Base-by-base conservation (phyloP, 1,284 basidiomycete genomes). In the Ceratobasidium sp. region DNA sequence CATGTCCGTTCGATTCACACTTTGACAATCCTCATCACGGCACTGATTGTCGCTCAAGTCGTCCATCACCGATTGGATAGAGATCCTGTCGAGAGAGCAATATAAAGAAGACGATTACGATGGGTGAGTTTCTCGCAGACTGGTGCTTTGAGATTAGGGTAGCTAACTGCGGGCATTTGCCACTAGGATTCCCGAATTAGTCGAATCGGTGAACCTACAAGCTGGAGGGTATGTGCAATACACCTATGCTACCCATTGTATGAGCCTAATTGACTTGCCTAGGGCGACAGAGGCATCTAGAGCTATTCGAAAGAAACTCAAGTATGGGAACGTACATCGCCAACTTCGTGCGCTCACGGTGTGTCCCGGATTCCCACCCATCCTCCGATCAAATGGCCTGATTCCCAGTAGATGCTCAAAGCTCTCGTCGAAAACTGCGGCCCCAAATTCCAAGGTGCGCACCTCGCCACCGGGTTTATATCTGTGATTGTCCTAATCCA, bases 341-440 rank as follows among this genome's bases (percentile, higher is more conserved):
- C 95, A 98, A 78, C 90, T 96, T 75, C 87, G 96, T 70, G 91
- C 96, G n/a, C 84, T 98, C 49, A 93, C 96, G 65, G 92, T 94
- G 71, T 72, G 90, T 82, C 13, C 22, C 42, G 1, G n/a, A 20
- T 40, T 17, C 38, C 49, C 13, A 43, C 31, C 7, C 42, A 32
- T 43, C 31, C 29, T 20, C 22, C 42, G 22, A 25, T 50, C 50
- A 29, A 20, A 17, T 68, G 13, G 25, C 50, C 53, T 38, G 47
- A 35, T 13, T 40, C 27, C n/a, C n/a, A n/a, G 40, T 70, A 94
- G 92, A 89, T 98, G 72, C 83, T 98, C 71, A 92, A 94, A 72
- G 94, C 94, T 0, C 84, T 97, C 8, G 93, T 97, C 4, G 96
- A 97, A 80, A 98, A 98, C 72, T 86, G 87, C 56, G 87, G 87